Base-by-base conservation (phyloP, 768 basidiomycete genomes). In the Agrocybe pediades region DNA sequence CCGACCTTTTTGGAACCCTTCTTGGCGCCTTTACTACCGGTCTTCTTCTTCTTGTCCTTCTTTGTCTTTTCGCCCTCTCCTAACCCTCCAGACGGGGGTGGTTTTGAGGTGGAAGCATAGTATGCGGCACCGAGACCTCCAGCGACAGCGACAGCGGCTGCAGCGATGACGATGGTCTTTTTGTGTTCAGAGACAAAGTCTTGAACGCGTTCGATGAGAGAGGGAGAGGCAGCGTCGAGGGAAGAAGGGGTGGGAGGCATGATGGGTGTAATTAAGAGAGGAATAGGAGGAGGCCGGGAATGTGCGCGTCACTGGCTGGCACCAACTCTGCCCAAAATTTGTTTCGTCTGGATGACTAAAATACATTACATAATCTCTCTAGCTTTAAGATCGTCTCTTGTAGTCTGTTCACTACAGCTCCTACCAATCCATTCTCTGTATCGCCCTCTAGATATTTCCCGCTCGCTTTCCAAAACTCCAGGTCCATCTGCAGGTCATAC, bases 111-210 rank as follows among this genome's bases (percentile, higher is more conserved):
- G 15, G 85, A 82, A 33, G 82, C 83, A 72, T 88, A 88, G 69
- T 92, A 94, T 25, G 86, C 90, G 30, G 82, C 85, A 24, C 87
- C 88, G 9, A 56, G 39, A 46, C 87, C 86, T 27, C 83, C 84
- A 39, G 87, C 90, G 59, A 87, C 70, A 30, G 82, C 78, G 16
- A 86, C 88, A 0, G 86, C 87, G 0, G 87, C 88, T 2, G 89
- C 78, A 3, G 89, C 84, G 59, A 94, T 73, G 39, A 90, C 66
- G 19, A 93, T 68, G n/a, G 81, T 83, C 54, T 85, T 84, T 75
- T 84, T 91, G 74, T 96, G 84, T 62, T 94, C 90, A 0, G 82
- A 75, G 58, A 92, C 78, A 63, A 90, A 87, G 62, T 74, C 70
- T 41, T 86, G 83, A 13, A 87, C 73, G 64, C 88, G 86, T 61